phyloP scores from a whole-genome alignment of 805 yeast species.

The Metahyphopichia silvanorum region DNA sequence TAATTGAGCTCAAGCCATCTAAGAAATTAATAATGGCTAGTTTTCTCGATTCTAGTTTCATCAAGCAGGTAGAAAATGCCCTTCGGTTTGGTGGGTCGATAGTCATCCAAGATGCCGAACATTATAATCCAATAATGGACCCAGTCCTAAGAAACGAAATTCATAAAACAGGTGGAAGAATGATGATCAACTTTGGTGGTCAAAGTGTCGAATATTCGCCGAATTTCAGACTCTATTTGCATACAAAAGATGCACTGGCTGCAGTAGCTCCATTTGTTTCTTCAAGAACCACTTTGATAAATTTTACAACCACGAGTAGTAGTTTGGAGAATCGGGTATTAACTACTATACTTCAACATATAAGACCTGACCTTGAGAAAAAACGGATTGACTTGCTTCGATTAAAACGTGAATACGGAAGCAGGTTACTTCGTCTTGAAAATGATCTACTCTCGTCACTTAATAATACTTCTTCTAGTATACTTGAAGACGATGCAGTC shows the following conservation, averaged over 20 bases:
- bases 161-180: conserved; percentile 66
- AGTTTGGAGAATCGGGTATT: conserved; percentile 63
- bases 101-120: conserved; percentile 75
- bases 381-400: conserved; percentile 52
- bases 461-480: conserved; percentile 53
- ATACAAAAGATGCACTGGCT: conserved; percentile 55
- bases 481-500: conserved; percentile 66
- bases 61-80: conserved; percentile 73
- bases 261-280: conserved; percentile 51
- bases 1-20: conserved; percentile 26
- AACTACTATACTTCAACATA: conserved; percentile 49
- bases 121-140: conserved; percentile 69
- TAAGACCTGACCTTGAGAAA: conserved; percentile 64
- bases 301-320: conserved; percentile 69
- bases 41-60: conserved; percentile 64
- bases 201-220: conserved; percentile 65
- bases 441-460: conserved; percentile 54
- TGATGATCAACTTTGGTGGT: conserved; percentile 56
- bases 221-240: conserved; percentile 57
- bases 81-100: conserved; percentile 78
- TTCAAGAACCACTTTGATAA: conserved; percentile 60
- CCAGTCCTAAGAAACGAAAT: conserved; percentile 61
- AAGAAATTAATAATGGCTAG: conserved; percentile 55
- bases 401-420: conserved; percentile 57
- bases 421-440: conserved; percentile 55